A percentile compares a stretch with the other conserved stretches of the same genome.
Evolutionary conservation across 352 stramenopile species (phyloP).

Genomic region (Globisporangium acanthophoron): DNA sequence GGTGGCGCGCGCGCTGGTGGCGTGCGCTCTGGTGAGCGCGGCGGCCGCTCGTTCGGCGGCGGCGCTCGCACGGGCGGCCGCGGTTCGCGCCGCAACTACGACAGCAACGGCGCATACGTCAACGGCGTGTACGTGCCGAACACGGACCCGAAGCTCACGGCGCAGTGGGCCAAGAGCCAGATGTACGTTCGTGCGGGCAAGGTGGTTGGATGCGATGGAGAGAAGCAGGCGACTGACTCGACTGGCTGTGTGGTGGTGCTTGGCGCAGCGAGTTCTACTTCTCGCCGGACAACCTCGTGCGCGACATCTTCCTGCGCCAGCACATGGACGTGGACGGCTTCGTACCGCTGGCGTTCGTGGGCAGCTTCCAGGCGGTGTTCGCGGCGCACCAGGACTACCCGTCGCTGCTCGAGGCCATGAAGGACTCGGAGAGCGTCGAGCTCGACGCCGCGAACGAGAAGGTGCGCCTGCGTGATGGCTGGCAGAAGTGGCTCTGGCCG

Average conservation of each 20-base stretch:
- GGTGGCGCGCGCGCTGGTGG: slow-evolving; percentile 23
- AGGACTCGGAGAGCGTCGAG: slow-evolving; percentile 59
- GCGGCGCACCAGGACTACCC: slow-evolving; percentile 82
- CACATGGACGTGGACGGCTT: slow-evolving; percentile 88
- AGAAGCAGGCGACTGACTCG: neutral
- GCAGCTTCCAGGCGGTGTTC: slow-evolving; percentile 86
- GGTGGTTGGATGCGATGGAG: slow-evolving; percentile 1
- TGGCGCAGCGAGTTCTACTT: slow-evolving; percentile 82
- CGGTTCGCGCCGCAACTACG: slow-evolving; percentile 33
- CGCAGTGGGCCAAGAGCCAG: slow-evolving; percentile 77
- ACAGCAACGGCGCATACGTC: slow-evolving; percentile 58
- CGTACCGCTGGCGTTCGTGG: slow-evolving; percentile 86
- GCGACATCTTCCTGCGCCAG: slow-evolving; percentile 79
- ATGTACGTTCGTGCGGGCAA: slow-evolving; percentile 44
- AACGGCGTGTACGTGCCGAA: slow-evolving; percentile 82
- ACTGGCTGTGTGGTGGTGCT: slow-evolving; percentile 4
- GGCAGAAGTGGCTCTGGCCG: slow-evolving; percentile 88
- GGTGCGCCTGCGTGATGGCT: slow-evolving; percentile 80
- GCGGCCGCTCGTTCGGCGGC: slow-evolving; percentile 11
- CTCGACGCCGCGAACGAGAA: slow-evolving; percentile 88
- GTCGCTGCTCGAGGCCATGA: slow-evolving; percentile 70
- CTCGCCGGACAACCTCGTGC: slow-evolving; percentile 75
- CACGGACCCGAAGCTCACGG: slow-evolving; percentile 58
- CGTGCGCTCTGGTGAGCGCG: slow-evolving; percentile 13
- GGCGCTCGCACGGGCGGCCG: slow-evolving; percentile 16